Evolutionary conservation across 2,329 filamentous ascomycete genomes (phyloP).

Genomic region (Trichoderma koningii): DNA sequence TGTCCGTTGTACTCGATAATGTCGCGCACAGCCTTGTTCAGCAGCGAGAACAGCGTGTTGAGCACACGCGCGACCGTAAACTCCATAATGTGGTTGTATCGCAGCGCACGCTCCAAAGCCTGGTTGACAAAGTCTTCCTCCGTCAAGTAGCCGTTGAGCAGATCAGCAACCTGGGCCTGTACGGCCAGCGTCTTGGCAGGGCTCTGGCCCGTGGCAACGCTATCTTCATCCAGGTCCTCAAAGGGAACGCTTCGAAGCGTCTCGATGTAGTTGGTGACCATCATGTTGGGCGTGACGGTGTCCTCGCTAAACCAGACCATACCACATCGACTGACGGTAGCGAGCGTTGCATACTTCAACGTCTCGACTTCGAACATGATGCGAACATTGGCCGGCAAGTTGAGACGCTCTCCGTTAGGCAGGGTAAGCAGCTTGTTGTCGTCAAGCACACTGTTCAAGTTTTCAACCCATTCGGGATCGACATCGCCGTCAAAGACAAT

Average conservation of each 20-base stretch:
- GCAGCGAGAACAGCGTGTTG: constrained; percentile 88
- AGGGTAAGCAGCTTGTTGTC: constrained; percentile 98
- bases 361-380: constrained; percentile 99
- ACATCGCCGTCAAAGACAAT: constrained; percentile 99
- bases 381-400: constrained; percentile 88
- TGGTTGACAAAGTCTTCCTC: constrained; percentile 79
- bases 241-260: constrained; percentile 80
- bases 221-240: constrained; percentile 94
- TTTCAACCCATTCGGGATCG: constrained; percentile 99
- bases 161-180: constrained; percentile 76
- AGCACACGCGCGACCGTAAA: constrained; percentile 90
- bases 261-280: constrained; percentile 88
- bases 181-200: constrained; percentile 77
- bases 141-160: constrained; percentile 74
- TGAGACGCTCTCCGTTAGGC: constrained; percentile 96
- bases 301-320: constrained; percentile 99
- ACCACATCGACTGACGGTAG: constrained; percentile 98
- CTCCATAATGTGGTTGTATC: constrained; percentile 96
- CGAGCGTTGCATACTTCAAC: constrained; percentile 93
- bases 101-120: constrained; percentile 72
- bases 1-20: constrained; percentile 95
- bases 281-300: constrained; percentile 88
- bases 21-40: constrained; percentile 91
- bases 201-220: constrained; percentile 71
- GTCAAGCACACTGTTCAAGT: constrained; percentile 98